These are phyloP conservation scores for Cupressus sempervirens DNA, from an alignment of 75 land plant species.

Conservation along the genomic window DNA sequence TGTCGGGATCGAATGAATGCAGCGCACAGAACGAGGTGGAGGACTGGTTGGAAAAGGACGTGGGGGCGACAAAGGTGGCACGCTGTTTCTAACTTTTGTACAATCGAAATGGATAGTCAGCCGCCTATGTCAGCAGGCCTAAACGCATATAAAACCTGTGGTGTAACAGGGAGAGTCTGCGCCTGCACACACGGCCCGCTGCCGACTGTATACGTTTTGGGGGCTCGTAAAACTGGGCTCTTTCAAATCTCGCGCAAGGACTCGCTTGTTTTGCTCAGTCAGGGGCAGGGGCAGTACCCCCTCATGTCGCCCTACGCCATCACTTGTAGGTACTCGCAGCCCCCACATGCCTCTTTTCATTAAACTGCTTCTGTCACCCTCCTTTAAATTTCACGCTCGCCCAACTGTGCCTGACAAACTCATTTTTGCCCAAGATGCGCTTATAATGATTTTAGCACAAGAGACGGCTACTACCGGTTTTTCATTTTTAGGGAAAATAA, in stretches of 20 bases:
- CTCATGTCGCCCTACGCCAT: background rate
- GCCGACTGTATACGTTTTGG: background rate
- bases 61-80: background rate
- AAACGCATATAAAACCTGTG: background rate
- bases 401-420: too few relatives aligned
- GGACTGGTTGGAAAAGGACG: background rate
- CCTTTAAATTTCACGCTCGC: too few relatives aligned
- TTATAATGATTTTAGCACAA: too few relatives aligned
- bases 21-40: background rate
- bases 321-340: too few relatives aligned
- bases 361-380: too few relatives aligned
- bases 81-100: background rate
- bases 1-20: constrained; percentile 3
- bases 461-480: too few relatives aligned
- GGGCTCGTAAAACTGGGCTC: background rate
- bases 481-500: too few relatives aligned
- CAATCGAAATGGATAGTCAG: background rate
- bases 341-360: too few relatives aligned
- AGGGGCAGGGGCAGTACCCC: background rate
- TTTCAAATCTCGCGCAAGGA: background rate
- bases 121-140: background rate
- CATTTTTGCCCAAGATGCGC: too few relatives aligned
- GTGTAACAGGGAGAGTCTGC: background rate
- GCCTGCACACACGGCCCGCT: background rate
- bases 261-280: too few relatives aligned